Evolutionary conservation across 192 early-diverging fungal species (phyloP), one percentile per base, ranked within the genome.

Genomic region (Jimgerdemannia lactiflua): DNA sequence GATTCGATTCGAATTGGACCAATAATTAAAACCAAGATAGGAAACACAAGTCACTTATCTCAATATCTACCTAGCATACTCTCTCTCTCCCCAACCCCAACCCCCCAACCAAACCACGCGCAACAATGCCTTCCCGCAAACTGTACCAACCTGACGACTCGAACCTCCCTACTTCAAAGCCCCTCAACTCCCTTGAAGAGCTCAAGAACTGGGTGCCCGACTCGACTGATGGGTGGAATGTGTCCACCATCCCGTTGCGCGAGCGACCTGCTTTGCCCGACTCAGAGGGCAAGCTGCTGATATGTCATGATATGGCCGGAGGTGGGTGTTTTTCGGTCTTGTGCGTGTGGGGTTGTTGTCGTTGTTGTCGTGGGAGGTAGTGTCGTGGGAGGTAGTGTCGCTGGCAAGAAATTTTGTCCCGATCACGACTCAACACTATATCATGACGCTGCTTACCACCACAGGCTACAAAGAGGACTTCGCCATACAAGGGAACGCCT

Each of bases 301-400:
- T 88, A 3, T 89, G 88, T 63, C 91, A 92, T 78, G 91, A 92
- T 77, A 89, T 90, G 87, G 87, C 85, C 8, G 85, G 86, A 70
- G 89, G 88, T 80, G 79, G 81, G 3, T 14, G 29, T 19, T 39
- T 10, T 67, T 59, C 14, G 49, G 14, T 59, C 8, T 59, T 59
- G 6, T 59, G 49, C 8, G 49, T 6, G 49, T 59, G 14, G 49
- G 14, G 49, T 10, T 10, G 14, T 14, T 10, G 49, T 70, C 10
- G 18, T 17, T 10, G 49, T 70, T 29, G 18, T 17, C 44, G 49
- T 40, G 29, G 66, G n/a, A 20, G 69, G 54, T 7, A 72, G 75
- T 42, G 10, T 17, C 29, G 4, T 40, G 14, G 9, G 4, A 18
- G 42, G 43, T 19, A 40, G 43, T 70, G 64, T n/a, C 0, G 67